Evolutionary conservation across 768 basidiomycete species (phyloP), one percentile per base, ranked within the genome.

Genomic region (Gymnopilus dilepis): DNA sequence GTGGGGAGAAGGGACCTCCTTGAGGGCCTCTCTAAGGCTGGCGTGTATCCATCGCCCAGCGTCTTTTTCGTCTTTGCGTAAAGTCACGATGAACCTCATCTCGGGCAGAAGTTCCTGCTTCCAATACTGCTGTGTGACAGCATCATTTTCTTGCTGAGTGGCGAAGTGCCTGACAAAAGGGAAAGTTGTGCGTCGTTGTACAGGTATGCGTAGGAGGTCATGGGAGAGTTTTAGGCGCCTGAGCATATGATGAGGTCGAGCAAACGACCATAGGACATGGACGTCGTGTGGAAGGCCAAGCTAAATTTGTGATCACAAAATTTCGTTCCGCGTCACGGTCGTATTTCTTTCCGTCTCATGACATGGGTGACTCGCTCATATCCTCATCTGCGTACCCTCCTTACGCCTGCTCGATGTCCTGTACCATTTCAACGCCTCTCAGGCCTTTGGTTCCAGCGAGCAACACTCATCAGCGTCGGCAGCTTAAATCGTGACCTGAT

Each of bases 231-330:
- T 38, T 40, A 54, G 21, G 37, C 52, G 52, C 52, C 38, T 37
- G 24, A 54, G 52, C 52, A 54, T 54, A 54, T 38, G 34, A 24
- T 17, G 38, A 38, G 26, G 24, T 22, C 52, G 34, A 26, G 33
- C 6, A 54, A 54, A 54, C 37, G 52, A 54, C 52, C 52, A 54
- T 54, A 40, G 52, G 52, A 54, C 52, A 54, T 40, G 37, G 52
- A 53, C 51, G 52, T 40, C 31, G 47, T 31, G 26, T n/a, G 28
- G 12, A 50, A n/a, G 13, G 22, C 28, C 21, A 17, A 9, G 9
- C 22, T 30, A 50, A 28, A 19, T 50, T 30, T 50, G 15, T 50
- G 47, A 28, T 24, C 22, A 47, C 26, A 47, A 26, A 47, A 50
- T 28, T n/a, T n/a, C n/a, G n/a, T n/a, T n/a, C n/a, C n/a, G n/a